phyloP scores from a whole-genome alignment of 441 rosid genomes.

The Hura crepitans region DNA sequence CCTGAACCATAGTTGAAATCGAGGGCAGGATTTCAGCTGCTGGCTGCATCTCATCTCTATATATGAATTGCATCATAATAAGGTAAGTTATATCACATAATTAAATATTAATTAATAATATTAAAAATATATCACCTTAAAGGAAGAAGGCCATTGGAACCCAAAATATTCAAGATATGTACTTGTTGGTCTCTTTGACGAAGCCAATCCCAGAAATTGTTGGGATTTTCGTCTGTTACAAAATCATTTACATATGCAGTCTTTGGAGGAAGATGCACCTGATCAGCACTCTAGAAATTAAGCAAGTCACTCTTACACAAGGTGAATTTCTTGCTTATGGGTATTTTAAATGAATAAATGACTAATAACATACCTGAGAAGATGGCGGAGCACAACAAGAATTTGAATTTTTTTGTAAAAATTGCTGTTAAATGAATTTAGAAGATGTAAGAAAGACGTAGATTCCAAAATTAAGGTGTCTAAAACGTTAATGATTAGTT shows the following conservation, averaged over 20 bases:
- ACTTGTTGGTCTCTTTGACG: slow-evolving; percentile 32
- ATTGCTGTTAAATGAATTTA: slow-evolving; percentile 23
- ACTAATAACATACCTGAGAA: slow-evolving; percentile 25
- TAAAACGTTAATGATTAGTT: background rate
- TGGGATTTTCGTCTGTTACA: slow-evolving; percentile 20
- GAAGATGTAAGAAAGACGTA: background rate
- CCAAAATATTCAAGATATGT: slow-evolving; percentile 29
- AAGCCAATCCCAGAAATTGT: slow-evolving; percentile 29
- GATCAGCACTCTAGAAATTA: slow-evolving; percentile 5
- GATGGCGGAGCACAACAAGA: slow-evolving; percentile 15
- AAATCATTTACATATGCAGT: slow-evolving; percentile 14
- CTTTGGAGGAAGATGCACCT: slow-evolving; percentile 26
- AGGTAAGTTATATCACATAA: background rate
- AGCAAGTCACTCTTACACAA: no score
- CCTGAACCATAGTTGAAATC: slow-evolving; percentile 17
- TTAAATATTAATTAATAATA: no score
- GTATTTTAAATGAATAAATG: background rate
- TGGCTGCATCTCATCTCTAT: slow-evolving; percentile 26
- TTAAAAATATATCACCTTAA: slow-evolving; percentile 19
- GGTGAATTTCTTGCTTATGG: no score
- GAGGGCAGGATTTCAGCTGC: slow-evolving; percentile 19
- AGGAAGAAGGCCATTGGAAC: slow-evolving; percentile 35
- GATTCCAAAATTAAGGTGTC: background rate
- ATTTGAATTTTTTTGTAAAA: slow-evolving; percentile 26
- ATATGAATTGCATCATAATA: slow-evolving; percentile 9